A percentile compares a stretch with the other conserved stretches of the same genome.
Conservation (phyloP, 768 basidiomycete species). For the Suillus ampliporus region DNA sequence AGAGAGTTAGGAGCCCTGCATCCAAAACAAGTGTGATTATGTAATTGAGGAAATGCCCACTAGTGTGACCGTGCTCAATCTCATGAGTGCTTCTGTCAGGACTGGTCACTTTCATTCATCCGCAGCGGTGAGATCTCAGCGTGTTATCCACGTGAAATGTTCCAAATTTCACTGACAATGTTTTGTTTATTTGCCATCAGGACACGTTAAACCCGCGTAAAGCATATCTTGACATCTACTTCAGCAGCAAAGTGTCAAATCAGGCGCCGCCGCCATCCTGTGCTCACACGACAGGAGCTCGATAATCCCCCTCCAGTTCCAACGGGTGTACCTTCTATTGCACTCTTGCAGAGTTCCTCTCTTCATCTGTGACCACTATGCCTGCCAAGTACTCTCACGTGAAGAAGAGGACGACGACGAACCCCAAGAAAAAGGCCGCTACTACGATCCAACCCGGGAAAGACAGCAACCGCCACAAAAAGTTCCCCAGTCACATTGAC, state of each 20-base stretch:
- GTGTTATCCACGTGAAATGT: neutral
- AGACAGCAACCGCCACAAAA: constrained; percentile 39
- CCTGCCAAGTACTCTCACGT: constrained; percentile 77
- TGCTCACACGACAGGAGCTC: constrained; percentile 2
- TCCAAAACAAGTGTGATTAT: constrained; percentile 4
- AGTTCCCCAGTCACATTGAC: constrained; percentile 56
- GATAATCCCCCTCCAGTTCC: neutral
- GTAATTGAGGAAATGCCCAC: neutral
- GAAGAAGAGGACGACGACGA: constrained; percentile 62
- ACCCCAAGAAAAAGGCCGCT: constrained; percentile 53
- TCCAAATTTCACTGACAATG: neutral
- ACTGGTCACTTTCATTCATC: constrained; percentile 8
- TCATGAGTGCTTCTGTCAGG: neutral
- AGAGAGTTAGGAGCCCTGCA: neutral
- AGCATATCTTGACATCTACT: neutral
- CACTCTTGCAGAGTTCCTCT: neutral
- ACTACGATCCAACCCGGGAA: constrained; percentile 25
- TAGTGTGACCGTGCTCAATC: neutral
- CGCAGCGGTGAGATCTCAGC: constrained; percentile 5
- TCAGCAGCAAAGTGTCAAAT: constrained; percentile 22
- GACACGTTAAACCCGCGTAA: neutral
- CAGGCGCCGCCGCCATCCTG: constrained; percentile 9
- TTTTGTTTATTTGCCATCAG: constrained; percentile 7
- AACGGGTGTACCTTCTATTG: neutral
- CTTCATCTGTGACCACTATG: constrained; percentile 43